phyloP scores from a whole-genome alignment of 2,329 filamentous ascomycete species.

The Fusarium tjaetaba region DNA sequence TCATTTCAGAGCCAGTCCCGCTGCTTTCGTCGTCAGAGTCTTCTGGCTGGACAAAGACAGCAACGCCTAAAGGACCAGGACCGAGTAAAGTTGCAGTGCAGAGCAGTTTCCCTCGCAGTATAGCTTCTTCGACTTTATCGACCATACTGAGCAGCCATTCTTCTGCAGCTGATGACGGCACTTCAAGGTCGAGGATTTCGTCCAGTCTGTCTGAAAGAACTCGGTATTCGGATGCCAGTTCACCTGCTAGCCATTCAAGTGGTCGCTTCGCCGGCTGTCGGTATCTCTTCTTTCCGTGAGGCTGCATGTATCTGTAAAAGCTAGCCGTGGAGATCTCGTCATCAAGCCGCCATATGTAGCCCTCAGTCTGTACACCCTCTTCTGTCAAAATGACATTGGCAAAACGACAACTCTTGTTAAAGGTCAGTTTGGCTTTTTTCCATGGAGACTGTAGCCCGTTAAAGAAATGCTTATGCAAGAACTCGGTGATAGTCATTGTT shows the following conservation, averaged over 20 bases:
- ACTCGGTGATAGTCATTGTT: rapidly evolving
- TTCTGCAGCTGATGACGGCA: background rate
- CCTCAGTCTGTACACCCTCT: background rate
- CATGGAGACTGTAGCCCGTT: background rate
- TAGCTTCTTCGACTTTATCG: background rate
- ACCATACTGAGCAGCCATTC: background rate
- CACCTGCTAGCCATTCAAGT: background rate
- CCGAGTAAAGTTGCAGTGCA: background rate
- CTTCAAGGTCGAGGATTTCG: background rate
- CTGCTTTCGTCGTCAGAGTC: background rate
- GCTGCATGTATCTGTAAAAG: rapidly evolving
- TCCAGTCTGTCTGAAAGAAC: rapidly evolving
- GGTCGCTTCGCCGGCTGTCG: rapidly evolving
- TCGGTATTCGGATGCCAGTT: background rate
- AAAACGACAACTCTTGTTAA: background rate
- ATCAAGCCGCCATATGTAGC: background rate
- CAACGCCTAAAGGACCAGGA: background rate
- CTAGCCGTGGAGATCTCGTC: rapidly evolving
- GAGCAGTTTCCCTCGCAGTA: background rate
- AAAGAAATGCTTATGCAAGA: background rate
- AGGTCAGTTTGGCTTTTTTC: background rate
- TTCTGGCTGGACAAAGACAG: background rate
- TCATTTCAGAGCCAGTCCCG: background rate
- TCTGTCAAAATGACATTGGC: rapidly evolving
- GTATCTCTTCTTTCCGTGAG: rapidly evolving